A percentile compares a stretch with the other conserved stretches of the same genome.
Conservation (phyloP, 2,329 filamentous ascomycete species). For the Passalora sequoiae region DNA sequence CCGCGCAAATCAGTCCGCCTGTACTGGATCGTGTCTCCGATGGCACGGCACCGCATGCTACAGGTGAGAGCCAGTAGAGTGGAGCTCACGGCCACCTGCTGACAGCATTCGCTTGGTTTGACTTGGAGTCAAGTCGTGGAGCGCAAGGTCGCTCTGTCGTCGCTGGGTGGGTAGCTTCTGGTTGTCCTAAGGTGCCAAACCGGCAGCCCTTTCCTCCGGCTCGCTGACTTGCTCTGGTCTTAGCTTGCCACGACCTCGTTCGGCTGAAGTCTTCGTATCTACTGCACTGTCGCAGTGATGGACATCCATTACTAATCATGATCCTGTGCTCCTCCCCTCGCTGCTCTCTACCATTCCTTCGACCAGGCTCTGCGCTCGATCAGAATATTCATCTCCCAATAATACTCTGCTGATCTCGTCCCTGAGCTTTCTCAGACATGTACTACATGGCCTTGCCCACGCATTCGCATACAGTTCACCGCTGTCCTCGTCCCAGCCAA, state of each 20-base stretch:
- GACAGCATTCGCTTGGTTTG: too few relatives aligned
- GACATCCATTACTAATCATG: neutral
- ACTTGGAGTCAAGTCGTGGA: too few relatives aligned
- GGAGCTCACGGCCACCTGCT: neutral
- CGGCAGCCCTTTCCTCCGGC: too few relatives aligned
- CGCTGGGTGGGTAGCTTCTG: too few relatives aligned
- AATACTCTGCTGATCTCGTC: slow-evolving; percentile 5
- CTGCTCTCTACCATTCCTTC: neutral
- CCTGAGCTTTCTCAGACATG: slow-evolving; percentile 7
- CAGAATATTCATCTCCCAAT: neutral
- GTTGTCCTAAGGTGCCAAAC: too few relatives aligned
- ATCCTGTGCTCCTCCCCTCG: neutral
- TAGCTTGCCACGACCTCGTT: too few relatives aligned
- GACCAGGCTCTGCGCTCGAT: slow-evolving; percentile 1
- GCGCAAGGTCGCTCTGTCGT: too few relatives aligned
- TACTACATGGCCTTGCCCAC: slow-evolving; percentile 3
- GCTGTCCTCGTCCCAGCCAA: slow-evolving; percentile 14
- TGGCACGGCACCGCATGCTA: neutral
- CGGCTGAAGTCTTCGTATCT: too few relatives aligned
- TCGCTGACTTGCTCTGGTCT: too few relatives aligned
- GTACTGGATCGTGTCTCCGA: too few relatives aligned
- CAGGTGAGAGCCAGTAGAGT: neutral
- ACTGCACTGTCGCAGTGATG: too few relatives aligned
- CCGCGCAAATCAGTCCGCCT: too few relatives aligned
- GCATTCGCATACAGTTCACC: slow-evolving; percentile 9